Evolutionary conservation across 495 filamentous ascomycete genomes (phyloP).

Genomic region (Beverwykella pulmonaria): DNA sequence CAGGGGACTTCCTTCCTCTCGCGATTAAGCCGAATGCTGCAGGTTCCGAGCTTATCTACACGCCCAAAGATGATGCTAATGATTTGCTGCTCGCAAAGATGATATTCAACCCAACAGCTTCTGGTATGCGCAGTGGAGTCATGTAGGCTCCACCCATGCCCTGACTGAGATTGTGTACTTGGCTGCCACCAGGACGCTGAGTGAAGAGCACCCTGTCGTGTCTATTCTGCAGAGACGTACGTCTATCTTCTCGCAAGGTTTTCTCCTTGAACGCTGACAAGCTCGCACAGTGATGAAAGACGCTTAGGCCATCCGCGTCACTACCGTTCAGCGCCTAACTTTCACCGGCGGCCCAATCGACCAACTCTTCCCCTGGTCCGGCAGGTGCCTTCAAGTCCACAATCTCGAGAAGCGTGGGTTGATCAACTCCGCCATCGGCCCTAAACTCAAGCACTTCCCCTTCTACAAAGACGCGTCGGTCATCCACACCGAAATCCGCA

Average conservation of each 20-base stretch:
- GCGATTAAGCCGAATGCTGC: neutral
- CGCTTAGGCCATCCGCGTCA: neutral
- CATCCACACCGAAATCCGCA: neutral
- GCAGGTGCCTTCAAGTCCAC: neutral
- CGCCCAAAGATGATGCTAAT: neutral
- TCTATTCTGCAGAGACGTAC: neutral
- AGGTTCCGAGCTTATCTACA: neutral
- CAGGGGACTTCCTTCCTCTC: neutral
- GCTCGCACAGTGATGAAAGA: neutral
- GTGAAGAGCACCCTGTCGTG: conserved; percentile 2
- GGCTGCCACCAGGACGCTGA: neutral
- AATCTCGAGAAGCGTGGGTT: neutral
- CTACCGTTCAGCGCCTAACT: neutral
- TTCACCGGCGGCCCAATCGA: neutral
- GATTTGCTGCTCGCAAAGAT: conserved; percentile 4
- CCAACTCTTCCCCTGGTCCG: neutral
- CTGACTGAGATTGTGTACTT: neutral
- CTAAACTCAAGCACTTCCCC: neutral
- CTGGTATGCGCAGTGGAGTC: neutral
- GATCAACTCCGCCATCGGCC: neutral
- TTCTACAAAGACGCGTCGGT: neutral
- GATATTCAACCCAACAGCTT: conserved; percentile 5
- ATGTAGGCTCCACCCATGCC: neutral
- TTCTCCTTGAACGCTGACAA: no score
- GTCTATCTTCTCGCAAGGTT: no score